These are phyloP conservation scores for Lignosus rhinocerotis DNA, from an alignment of 1,284 basidiomycete species.

Conservation along the genomic window DNA sequence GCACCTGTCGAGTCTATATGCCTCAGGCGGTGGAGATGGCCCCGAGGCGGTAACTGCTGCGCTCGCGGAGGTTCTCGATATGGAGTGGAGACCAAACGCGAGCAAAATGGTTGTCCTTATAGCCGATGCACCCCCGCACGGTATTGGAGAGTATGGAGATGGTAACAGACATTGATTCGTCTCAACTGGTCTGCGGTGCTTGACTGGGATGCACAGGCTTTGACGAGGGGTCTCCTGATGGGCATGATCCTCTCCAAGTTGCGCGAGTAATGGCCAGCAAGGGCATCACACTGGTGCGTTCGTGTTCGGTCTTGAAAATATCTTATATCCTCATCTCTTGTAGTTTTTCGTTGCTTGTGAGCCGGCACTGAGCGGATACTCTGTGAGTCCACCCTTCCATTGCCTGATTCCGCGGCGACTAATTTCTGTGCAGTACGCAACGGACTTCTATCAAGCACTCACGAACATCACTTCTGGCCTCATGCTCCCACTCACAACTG, in stretches of 20 bases:
- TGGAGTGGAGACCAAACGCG: slow-evolving; percentile 90
- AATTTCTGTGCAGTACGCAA: slow-evolving; percentile 66
- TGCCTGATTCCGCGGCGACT: slow-evolving; percentile 10
- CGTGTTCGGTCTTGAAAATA: background rate
- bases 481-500: slow-evolving; percentile 96
- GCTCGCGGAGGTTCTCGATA: slow-evolving; percentile 80
- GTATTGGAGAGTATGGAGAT: slow-evolving; percentile 90
- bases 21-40: slow-evolving; percentile 95
- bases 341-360: slow-evolving; percentile 99
- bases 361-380: slow-evolving; percentile 93
- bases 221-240: slow-evolving; percentile 90
- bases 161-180: slow-evolving; percentile 44
- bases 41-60: slow-evolving; percentile 98
- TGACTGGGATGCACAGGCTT: slow-evolving; percentile 58
- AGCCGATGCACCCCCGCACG: slow-evolving; percentile 97
- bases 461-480: slow-evolving; percentile 91
- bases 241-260: slow-evolving; percentile 87
- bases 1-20: slow-evolving; percentile 84
- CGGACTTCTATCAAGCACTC: slow-evolving; percentile 94
- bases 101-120: slow-evolving; percentile 96
- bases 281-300: slow-evolving; percentile 85
- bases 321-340: slow-evolving; percentile 3
- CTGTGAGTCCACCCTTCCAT: slow-evolving; percentile 48
- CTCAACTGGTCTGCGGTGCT: slow-evolving; percentile 8
- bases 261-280: slow-evolving; percentile 87